Conservation (phyloP, 2,329 filamentous ascomycete species). For the Proliferodiscus dingleyae region DNA sequence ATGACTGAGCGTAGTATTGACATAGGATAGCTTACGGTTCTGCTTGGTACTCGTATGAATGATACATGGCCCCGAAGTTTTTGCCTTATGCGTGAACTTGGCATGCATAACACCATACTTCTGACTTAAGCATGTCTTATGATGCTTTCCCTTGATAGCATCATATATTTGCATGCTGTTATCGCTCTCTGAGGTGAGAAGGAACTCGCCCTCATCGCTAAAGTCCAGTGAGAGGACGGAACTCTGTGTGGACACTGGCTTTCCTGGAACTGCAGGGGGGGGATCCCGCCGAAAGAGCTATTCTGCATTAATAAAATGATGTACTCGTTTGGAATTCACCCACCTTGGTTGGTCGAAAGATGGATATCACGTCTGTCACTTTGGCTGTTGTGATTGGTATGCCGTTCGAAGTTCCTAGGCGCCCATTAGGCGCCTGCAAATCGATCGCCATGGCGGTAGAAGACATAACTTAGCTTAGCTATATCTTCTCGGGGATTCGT, state of each 20-base stretch:
- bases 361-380: constrained; percentile 71
- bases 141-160: constrained; percentile 81
- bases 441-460: constrained; percentile 32
- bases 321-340: constrained; percentile 7
- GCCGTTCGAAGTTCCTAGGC: constrained; percentile 15
- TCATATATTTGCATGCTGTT: constrained; percentile 96
- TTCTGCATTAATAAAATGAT: not conserved
- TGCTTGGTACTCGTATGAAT: constrained; percentile 95
- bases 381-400: constrained; percentile 44
- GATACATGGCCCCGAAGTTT: constrained; percentile 58
- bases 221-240: constrained; percentile 90
- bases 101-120: constrained; percentile 96
- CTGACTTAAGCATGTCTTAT: constrained; percentile 86
- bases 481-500: too few relatives aligned
- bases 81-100: constrained; percentile 51
- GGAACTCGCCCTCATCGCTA: constrained; percentile 87
- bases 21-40: constrained; percentile 60
- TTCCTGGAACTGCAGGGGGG: constrained; percentile 39
- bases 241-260: constrained; percentile 35
- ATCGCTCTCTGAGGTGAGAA: constrained; percentile 88
- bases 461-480: constrained; percentile 21
- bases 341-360: constrained; percentile 77
- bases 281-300: constrained; percentile 57
- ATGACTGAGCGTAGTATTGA: not conserved
- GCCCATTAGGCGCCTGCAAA: constrained; percentile 26